These are phyloP conservation scores for Parsonsia alboflavescens DNA, from an alignment of 257 asterid species.

Conservation along the genomic window DNA sequence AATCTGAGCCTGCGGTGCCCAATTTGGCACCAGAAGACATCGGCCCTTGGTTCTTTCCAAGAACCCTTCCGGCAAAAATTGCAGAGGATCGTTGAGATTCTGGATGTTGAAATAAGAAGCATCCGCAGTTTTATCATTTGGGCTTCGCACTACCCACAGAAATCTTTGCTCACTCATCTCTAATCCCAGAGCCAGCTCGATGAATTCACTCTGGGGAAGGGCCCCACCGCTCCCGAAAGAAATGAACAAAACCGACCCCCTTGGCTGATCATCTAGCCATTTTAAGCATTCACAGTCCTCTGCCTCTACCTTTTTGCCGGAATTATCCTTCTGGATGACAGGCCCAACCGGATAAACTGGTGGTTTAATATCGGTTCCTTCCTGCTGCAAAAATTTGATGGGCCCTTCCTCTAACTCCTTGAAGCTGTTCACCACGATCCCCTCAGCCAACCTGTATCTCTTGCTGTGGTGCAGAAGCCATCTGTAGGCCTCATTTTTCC, in stretches of 20 bases:
- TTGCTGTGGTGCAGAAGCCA: slow-evolving; percentile 44
- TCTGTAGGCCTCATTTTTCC: slow-evolving; percentile 53
- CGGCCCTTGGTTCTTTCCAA: slow-evolving; percentile 21
- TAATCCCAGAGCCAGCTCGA: slow-evolving; percentile 31
- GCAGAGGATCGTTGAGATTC: slow-evolving; percentile 14
- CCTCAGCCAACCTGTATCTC: slow-evolving; percentile 55
- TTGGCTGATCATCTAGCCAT: slow-evolving; percentile 69
- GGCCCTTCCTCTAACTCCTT: slow-evolving; percentile 59
- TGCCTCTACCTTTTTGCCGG: neutral
- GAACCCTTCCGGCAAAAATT: slow-evolving; percentile 29
- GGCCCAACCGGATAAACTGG: slow-evolving; percentile 66
- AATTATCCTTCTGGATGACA: slow-evolving; percentile 32
- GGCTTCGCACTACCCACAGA: slow-evolving; percentile 34
- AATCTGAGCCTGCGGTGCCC: slow-evolving; percentile 36
- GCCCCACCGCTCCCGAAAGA: slow-evolving; percentile 85
- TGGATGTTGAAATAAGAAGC: slow-evolving; percentile 23
- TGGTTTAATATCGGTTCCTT: slow-evolving; percentile 30
- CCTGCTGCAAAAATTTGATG: slow-evolving; percentile 23
- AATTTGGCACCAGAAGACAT: slow-evolving; percentile 27
- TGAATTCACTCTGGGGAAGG: slow-evolving; percentile 37
- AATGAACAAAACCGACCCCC: slow-evolving; percentile 54
- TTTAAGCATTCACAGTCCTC: slow-evolving; percentile 22
- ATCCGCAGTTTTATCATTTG: slow-evolving; percentile 22
- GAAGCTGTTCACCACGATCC: slow-evolving; percentile 52
- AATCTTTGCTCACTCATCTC: slow-evolving; percentile 38